Base-by-base conservation (phyloP, 768 basidiomycete genomes). In the Mycena chlorophos region DNA sequence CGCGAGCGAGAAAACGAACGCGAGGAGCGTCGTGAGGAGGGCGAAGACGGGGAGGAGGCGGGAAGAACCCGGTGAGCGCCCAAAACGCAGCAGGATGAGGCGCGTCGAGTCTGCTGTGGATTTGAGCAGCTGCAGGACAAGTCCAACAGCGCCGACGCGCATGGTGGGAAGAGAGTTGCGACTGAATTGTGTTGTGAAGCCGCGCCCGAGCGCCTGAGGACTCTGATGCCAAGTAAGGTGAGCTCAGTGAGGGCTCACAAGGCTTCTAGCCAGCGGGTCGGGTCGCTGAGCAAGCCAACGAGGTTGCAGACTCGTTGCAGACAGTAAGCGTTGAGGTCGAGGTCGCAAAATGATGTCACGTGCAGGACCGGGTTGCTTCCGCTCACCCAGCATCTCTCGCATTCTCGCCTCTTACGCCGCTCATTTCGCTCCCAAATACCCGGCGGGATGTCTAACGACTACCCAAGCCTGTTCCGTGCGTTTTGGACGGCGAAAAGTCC, bases 391-490 rank as follows among this genome's bases (percentile, higher is more conserved):
- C n/a, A n/a, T n/a, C n/a, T n/a, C n/a, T n/a, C n/a, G n/a, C n/a
- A n/a, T n/a, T n/a, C n/a, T n/a, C n/a, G n/a, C n/a, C n/a, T n/a
- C n/a, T n/a, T n/a, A n/a, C n/a, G n/a, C n/a, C 28, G 8, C 19
- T 49, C 31, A 48, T 28, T 12, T 22, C 43, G 39, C 48, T 39
- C 27, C 22, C 45, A 47, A 38, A 50, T 51, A 37, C 31, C 48
- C 27, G n/a, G 8, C 5, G 12, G 50, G 50, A 92, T 91, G 89
- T 79, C 82, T 64, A 87, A 87, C 73, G 85, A 90, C 55, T 91
- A 90, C 70, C 88, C 92, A 22, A 90, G 86, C 65, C 71, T 90
- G 75, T 86, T 94, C 78, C 90, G 92, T 93, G 72, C 60, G 85
- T 78, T 45, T 40, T 38, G 20, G n/a, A 30, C 8, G 34, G 43